Base-by-base conservation (phyloP, 139 green algal species). In the Yamagishiella unicocca region DNA sequence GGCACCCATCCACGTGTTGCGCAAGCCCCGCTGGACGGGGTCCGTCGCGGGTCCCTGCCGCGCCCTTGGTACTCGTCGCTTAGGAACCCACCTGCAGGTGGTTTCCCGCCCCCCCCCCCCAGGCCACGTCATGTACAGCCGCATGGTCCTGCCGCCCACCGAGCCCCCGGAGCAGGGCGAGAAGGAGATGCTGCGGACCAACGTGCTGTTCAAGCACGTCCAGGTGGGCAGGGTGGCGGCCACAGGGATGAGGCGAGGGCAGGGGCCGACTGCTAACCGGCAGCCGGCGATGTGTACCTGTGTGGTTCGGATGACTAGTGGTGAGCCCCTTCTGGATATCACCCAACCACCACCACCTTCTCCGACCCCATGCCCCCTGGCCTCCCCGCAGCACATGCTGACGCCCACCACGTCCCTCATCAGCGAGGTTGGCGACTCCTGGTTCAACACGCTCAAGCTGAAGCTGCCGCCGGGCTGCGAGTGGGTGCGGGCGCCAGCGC, bases 381-480 rank as follows among this genome's bases (percentile, higher is more conserved):
- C 74, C 31, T 9, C 40, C n/a, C 27, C 84, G 71, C 91, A 96
- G 93, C 71, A 33, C 1, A 88, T 96, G 75, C 85, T 98, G 22
- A 91, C 87, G 4, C 22, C 70, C 27, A 77, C 90, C 38, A 87
- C 67, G 24, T 68, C 40, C 33, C 67, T 87, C 29, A 55, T 84
- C 33, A 35, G 29, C 66, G 82, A 92, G 84, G 91, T 91, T 2
- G 95, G 95, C 14, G 96, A 98, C 91, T 92, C 82, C 42, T 96
- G 95, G 91, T 98, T 98, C 94, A 96, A 97, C 88, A 92, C 88
- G 19, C 91, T 96, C 76, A 96, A 96, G 87, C 90, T 98, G 45
- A 84, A 83, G 43, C 94, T 98, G 66, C 95, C 95, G 2, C 53
- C 87, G 0, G 95, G 95, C 17, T 93, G 88, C 82, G 87, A 74